phyloP scores from a whole-genome alignment of 192 early-diverging fungal genomes.

The Podila epicladia region DNA sequence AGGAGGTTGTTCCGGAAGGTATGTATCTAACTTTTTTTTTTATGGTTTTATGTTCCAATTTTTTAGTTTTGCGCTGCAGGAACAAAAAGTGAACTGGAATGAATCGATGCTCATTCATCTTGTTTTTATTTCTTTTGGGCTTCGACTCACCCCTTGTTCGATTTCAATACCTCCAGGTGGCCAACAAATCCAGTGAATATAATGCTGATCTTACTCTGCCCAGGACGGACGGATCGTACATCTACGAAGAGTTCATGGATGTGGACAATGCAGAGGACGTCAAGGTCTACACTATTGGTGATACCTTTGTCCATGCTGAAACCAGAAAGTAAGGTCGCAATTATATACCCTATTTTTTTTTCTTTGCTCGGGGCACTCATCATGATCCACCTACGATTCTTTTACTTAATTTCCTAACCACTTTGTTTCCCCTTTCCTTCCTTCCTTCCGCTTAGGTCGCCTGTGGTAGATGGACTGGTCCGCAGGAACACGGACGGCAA shows the following conservation, averaged over 20 bases:
- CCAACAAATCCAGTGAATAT: constrained; percentile 96
- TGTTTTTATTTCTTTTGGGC: background rate
- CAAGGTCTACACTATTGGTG: constrained; percentile 96
- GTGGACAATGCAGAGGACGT: constrained; percentile 97
- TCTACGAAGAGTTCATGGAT: constrained; percentile 96
- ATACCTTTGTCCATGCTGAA: constrained; percentile 92
- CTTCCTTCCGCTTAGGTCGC: constrained; percentile 65
- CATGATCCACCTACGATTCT: background rate
- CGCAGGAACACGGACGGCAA: constrained; percentile 96
- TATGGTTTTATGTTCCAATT: background rate
- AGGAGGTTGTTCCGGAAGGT: constrained; percentile 84
- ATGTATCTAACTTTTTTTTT: background rate
- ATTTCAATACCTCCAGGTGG: constrained; percentile 61
- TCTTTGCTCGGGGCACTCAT: background rate
- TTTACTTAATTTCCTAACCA: background rate
- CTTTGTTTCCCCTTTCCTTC: constrained; percentile 7
- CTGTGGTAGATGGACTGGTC: constrained; percentile 96
- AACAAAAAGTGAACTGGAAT: background rate
- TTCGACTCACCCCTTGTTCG: background rate
- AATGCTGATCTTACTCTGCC: constrained; percentile 72
- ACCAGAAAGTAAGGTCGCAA: constrained; percentile 79
- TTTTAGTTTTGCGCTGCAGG: background rate
- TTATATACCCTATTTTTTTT: too few species aligned
- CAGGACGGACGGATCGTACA: constrained; percentile 81
- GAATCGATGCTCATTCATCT: background rate